These are phyloP conservation scores for Neonectria sp. DNA, from an alignment of 2,329 filamentous ascomycete species.

Conservation along the genomic window DNA sequence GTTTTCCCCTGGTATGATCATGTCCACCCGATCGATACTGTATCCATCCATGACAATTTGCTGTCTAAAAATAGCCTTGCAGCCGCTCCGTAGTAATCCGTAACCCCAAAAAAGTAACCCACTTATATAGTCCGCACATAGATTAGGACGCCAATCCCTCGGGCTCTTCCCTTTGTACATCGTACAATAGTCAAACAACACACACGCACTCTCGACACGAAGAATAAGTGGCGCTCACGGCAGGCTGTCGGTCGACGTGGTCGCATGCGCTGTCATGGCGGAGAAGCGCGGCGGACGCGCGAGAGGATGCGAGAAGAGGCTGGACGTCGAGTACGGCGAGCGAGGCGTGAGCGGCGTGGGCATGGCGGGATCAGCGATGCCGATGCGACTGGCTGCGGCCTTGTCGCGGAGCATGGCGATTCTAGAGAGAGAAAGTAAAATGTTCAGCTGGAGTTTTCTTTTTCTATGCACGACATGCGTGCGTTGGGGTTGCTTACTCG, in stretches of 20 bases:
- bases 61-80: neutral
- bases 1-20: neutral
- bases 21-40: neutral
- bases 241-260: constrained; percentile 46
- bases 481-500: constrained; percentile 63
- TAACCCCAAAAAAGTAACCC: neutral
- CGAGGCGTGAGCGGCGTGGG: constrained; percentile 38
- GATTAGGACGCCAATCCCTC: neutral
- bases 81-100: neutral
- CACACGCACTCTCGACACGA: too few species aligned
- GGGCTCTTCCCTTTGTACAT: neutral
- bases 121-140: neutral
- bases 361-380: constrained; percentile 56
- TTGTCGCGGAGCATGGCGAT: constrained; percentile 67
- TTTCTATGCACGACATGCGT: neutral
- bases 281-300: constrained; percentile 42
- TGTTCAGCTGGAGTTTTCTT: constrained; percentile 3
- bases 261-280: constrained; percentile 36
- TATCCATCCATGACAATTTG: constrained; percentile 2
- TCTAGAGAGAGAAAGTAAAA: constrained; percentile 47
- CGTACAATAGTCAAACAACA: neutral
- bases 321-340: constrained; percentile 45
- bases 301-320: constrained; percentile 43
- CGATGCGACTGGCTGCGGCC: constrained; percentile 64
- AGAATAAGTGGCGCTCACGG: constrained; percentile 19